Evolutionary conservation across 83 land plant species (phyloP), one percentile per base, ranked within the genome.

Genomic region (Picea engelmannii): DNA sequence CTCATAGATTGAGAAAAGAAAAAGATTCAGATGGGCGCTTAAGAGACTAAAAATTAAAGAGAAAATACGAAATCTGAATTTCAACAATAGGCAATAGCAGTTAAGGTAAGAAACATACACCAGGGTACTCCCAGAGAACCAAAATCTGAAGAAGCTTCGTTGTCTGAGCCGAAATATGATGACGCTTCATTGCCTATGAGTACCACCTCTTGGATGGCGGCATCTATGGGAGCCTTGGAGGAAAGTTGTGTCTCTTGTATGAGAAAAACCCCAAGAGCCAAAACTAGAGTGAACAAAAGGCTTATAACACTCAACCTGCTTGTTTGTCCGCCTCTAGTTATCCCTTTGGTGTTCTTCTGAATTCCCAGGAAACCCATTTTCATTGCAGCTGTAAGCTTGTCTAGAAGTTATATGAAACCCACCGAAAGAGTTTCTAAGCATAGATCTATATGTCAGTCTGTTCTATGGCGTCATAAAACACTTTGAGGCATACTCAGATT

Each of bases 81-180:
- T 40, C 12, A 47, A 44, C 2, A 73, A 4, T 44, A 44, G 21
- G 8, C n/a, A 52, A n/a, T 21, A 44, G 52, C 18, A 73, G 38
- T 73, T 27, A 13, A 47, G 76, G 76, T 38, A 73, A 11, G 76
- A 21, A 42, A 47, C 76, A 42, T 73, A 73, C 76, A 73, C 27
- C 76, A 73, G 47, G 76, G 76, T 42, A 73, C 76, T 73, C 76
- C 76, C 15, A 73, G 5, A 21, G 27, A 40, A 27, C 76, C 76
- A 47, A 73, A 47, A 73, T 73, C 76, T 47, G 58, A 47, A 9
- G 49, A n/a, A 40, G 42, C 55, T 42, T 44, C 76, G 10, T 23
- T 73, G 16, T n/a, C 58, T 18, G 58, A 55, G 76, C 76, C 76
- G 21, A 73, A 73, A 73, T 73, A 58, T 47, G 58, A 47, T 20